These are phyloP conservation scores for Cymbopogon citratus DNA, from an alignment of 176 grass and related monocot species.

Conservation along the genomic window DNA sequence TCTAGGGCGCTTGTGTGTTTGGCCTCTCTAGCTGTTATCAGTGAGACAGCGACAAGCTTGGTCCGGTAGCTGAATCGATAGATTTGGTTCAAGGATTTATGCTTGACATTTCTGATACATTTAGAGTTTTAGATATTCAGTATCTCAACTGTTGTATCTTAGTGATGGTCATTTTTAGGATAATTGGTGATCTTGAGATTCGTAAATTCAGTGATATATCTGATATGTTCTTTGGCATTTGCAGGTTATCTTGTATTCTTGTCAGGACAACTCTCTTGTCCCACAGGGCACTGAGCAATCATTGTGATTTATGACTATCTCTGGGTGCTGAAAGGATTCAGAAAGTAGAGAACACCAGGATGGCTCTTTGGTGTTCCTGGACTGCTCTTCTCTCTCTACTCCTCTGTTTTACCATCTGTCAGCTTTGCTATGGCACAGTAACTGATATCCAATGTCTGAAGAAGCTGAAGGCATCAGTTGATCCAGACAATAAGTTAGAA, in stretches of 20 bases:
- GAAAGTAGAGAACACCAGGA: slow-evolving; percentile 5
- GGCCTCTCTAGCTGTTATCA: neutral
- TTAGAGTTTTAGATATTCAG: neutral
- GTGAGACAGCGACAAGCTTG: neutral
- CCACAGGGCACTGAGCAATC: neutral
- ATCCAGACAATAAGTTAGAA: slow-evolving; percentile 46
- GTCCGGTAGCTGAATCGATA: neutral
- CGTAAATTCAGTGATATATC: neutral
- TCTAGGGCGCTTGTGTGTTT: neutral
- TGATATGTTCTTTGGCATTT: neutral
- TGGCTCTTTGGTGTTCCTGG: slow-evolving; percentile 3
- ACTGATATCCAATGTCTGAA: slow-evolving; percentile 56
- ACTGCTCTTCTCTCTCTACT: neutral
- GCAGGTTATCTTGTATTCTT: neutral
- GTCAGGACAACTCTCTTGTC: neutral
- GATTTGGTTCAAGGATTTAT: neutral
- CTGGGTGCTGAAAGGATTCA: neutral
- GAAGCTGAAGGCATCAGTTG: slow-evolving; percentile 49
- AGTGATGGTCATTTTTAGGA: neutral
- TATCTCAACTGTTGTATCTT: too few relatives aligned
- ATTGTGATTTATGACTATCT: slow-evolving; percentile 16
- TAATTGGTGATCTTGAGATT: neutral
- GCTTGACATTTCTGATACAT: neutral
- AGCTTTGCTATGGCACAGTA: slow-evolving; percentile 21
- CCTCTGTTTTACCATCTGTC: slow-evolving; percentile 22